Percentiles rank a stretch among this genome's conserved stretches.
phyloP scores from a whole-genome alignment of 768 basidiomycete genomes.

The Suillus paluster region DNA sequence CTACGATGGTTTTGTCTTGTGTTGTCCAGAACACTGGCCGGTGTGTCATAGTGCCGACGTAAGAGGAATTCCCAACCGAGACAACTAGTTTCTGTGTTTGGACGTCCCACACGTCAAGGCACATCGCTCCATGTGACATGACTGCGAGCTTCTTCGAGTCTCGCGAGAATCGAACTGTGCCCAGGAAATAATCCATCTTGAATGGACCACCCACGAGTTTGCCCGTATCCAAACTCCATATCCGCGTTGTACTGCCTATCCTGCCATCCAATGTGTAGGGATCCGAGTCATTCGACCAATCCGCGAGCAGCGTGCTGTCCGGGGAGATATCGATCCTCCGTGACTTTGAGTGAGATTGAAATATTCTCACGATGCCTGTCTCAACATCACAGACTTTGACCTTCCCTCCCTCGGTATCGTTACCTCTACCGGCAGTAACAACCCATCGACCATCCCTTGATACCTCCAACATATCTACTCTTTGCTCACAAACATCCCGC shows the following conservation, averaged over 20 bases:
- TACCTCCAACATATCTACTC: neutral
- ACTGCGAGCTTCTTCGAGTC: neutral
- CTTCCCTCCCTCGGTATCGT: neutral
- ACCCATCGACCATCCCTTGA: constrained; percentile 3
- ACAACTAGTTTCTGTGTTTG: neutral
- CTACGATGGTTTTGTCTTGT: neutral
- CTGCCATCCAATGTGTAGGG: too few species aligned
- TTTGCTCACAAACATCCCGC: neutral
- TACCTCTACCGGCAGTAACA: neutral
- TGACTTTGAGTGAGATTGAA: neutral
- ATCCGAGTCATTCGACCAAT: too few species aligned
- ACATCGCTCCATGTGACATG: neutral
- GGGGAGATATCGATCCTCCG: neutral
- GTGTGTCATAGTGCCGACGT: too few species aligned
- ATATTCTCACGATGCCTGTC: neutral
- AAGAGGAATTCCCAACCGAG: neutral
- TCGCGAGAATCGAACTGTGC: constrained; percentile 1
- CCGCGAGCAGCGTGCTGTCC: neutral
- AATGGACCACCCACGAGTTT: neutral
- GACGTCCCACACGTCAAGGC: neutral
- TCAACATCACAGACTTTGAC: neutral
- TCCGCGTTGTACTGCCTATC: too few species aligned
- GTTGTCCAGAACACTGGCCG: neutral
- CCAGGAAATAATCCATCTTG: neutral
- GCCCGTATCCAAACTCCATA: neutral